Evolutionary conservation across 352 stramenopile genomes (phyloP), one percentile per base, ranked within the genome.

Genomic region (Phytopythium montanum): DNA sequence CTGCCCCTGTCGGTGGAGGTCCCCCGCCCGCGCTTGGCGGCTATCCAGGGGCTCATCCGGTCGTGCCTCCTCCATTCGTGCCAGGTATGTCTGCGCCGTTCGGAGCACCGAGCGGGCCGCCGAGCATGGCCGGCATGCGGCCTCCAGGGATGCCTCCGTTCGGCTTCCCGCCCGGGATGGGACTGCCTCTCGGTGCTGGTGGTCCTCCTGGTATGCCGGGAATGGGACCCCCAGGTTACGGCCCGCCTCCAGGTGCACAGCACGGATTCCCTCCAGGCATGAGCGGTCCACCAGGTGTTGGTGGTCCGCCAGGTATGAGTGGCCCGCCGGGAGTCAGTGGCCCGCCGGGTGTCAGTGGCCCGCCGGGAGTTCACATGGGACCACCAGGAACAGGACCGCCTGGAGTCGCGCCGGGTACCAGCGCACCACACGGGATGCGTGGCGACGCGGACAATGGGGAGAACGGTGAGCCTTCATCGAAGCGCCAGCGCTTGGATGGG

Each of bases 401-500:
- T 55, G 51, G 51, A 2, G 49, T 59, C 34, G 41, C 36, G 31
- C 5, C 44, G 25, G 45, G 45, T 3, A 23, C 45, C 4, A 33
- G 48, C 55, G 57, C n/a, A 25, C 45, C 68, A 18, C 53, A 46
- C 7, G 65, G 53, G 25, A 49, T 61, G 14, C 25, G 51, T 36
- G 29, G 55, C 5, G 26, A 29, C 1, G 19, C 18, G 6, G 48
- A 49, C 13, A 49, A n/a, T 21, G 8, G 29, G 14, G 42, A n/a
- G 38, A 26, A 41, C 25, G 49, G 80, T 74, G 53, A 93, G 50
- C 87, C 82, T 56, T 68, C 68, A 51, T 49, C 82, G 3, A 95
- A 95, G 61, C 75, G 85, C 39, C 83, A 93, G 50, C 80, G 84
- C 34, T 87, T 76, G 18, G 79, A 91, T 52, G 75, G 60, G 0